Evolutionary conservation across 306 rosid species (phyloP).

Genomic region (Medicago truncatula): DNA sequence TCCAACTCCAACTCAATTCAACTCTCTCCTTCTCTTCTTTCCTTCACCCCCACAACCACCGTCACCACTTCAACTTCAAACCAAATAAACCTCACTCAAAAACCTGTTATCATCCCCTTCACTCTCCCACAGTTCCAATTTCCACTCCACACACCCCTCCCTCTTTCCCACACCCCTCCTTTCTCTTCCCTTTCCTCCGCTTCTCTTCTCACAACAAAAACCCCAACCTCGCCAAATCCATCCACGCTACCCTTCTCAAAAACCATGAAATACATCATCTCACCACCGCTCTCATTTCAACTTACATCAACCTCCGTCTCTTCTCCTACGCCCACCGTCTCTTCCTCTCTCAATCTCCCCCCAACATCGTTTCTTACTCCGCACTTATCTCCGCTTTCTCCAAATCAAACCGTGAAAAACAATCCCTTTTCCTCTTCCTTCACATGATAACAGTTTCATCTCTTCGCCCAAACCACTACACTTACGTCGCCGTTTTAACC

Average conservation of each 20-base stretch:
- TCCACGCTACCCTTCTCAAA: constrained; percentile 64
- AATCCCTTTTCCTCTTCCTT: constrained; percentile 69
- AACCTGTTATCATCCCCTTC: not conserved
- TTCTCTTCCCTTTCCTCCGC: constrained; percentile 56
- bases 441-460: constrained; percentile 57
- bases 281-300: constrained; percentile 58
- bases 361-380: constrained; percentile 67
- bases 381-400: constrained; percentile 75
- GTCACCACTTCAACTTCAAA: constrained; percentile 17
- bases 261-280: constrained; percentile 42
- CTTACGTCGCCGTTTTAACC: constrained; percentile 78
- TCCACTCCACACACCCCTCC: constrained; percentile 13
- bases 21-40: not conserved
- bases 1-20: constrained; percentile 26
- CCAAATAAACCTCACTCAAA: not conserved
- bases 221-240: constrained; percentile 57
- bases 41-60: constrained; percentile 22
- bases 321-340: constrained; percentile 58
- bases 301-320: constrained; percentile 65
- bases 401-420: constrained; percentile 55
- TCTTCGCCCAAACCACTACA: constrained; percentile 68
- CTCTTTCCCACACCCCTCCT: not conserved
- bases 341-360: constrained; percentile 57
- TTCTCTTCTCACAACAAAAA: constrained; percentile 52
- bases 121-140: not conserved